phyloP scores from a whole-genome alignment of 768 basidiomycete genomes.

The Tephrocybe sp. region DNA sequence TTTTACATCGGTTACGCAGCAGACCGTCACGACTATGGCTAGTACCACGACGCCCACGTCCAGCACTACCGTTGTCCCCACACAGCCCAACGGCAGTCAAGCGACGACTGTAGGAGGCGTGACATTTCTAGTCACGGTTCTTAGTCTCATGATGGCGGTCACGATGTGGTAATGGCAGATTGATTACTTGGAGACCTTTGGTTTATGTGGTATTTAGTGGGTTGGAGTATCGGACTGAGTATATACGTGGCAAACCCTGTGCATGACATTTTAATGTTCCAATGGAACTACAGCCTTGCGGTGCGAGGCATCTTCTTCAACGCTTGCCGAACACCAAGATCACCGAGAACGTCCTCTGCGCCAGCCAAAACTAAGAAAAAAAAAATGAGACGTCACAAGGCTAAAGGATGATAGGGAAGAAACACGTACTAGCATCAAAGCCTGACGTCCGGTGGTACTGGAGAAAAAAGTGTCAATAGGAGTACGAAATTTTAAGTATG shows the following conservation, averaged over 20 bases:
- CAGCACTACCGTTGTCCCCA: background rate
- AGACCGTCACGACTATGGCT: background rate
- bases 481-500: background rate
- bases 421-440: constrained; percentile 66
- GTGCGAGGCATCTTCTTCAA: constrained; percentile 61
- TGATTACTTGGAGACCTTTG: background rate
- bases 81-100: background rate
- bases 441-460: constrained; percentile 82
- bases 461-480: background rate
- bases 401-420: constrained; percentile 8
- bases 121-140: background rate
- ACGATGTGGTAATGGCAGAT: background rate
- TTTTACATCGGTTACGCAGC: background rate
- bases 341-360: constrained; percentile 70
- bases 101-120: background rate
- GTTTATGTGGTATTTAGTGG: background rate
- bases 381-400: background rate
- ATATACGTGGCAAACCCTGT: background rate
- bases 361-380: constrained; percentile 60
- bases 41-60: background rate
- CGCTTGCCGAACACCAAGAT: constrained; percentile 72
- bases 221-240: background rate
- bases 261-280: background rate
- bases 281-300: constrained; percentile 25
- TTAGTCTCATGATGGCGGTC: background rate